Percentiles rank a stretch among this genome's conserved stretches.
Conservation (phyloP, 2,329 filamentous ascomycete genomes). For the Simplicillium sp. region DNA sequence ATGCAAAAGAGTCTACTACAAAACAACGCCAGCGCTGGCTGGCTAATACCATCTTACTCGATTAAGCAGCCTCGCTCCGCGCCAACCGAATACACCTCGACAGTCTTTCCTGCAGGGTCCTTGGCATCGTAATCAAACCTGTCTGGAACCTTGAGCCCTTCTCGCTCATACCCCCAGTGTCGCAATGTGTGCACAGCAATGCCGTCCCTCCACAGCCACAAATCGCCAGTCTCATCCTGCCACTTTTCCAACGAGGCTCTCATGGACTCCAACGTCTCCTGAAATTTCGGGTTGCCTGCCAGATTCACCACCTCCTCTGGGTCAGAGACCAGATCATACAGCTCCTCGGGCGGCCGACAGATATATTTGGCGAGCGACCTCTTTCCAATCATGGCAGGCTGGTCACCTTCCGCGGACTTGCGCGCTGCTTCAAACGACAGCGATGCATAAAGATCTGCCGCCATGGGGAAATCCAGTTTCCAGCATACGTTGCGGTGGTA, state of each 20-base stretch:
- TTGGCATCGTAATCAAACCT: conserved; percentile 17
- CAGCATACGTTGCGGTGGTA: conserved; percentile 41
- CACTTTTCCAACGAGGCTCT: conserved; percentile 16
- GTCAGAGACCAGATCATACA: conserved; percentile 35
- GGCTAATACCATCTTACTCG: too few relatives aligned
- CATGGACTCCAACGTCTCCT: conserved; percentile 19
- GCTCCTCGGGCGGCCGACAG: conserved; percentile 31
- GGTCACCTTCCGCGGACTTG: conserved; percentile 14
- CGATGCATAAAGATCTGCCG: conserved; percentile 32
- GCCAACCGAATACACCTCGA: background rate
- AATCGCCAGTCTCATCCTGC: conserved; percentile 16
- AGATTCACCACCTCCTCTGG: conserved; percentile 35
- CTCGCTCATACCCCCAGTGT: conserved; percentile 12
- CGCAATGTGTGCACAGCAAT: conserved; percentile 12
- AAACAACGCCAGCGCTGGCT: too few relatives aligned
- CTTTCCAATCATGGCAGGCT: conserved; percentile 21
- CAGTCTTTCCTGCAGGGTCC: conserved; percentile 6
- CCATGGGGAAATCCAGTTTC: conserved; percentile 38
- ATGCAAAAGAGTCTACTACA: too few relatives aligned
- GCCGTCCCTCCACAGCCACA: conserved; percentile 19
- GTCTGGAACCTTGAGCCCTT: conserved; percentile 17
- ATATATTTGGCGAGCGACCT: conserved; percentile 31
- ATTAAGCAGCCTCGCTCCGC: too few relatives aligned
- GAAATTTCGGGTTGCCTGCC: conserved; percentile 14
- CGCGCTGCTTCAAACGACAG: conserved; percentile 34